Percentiles rank a stretch among this genome's conserved stretches.
phyloP scores from a whole-genome alignment of 768 basidiomycete genomes.

The Leccinum variicolor region DNA sequence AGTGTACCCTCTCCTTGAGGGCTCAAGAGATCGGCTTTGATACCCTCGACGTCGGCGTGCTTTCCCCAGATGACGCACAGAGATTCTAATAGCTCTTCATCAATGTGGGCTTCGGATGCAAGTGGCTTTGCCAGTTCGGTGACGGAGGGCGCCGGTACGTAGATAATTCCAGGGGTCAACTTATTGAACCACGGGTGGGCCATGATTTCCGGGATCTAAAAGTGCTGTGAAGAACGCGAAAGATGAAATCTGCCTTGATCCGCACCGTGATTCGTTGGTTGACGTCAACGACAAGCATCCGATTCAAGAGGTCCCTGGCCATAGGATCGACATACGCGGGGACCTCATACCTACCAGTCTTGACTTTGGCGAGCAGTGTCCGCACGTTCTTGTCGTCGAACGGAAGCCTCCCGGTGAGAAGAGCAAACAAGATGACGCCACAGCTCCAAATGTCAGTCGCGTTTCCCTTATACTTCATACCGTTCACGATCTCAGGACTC shows the following conservation, averaged over 20 bases:
- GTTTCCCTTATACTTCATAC: slow-evolving; percentile 82
- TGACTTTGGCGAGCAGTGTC: slow-evolving; percentile 79
- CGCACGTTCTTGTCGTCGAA: slow-evolving; percentile 90
- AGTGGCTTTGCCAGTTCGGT: slow-evolving; percentile 70
- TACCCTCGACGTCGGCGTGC: slow-evolving; percentile 55
- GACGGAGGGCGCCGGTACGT: slow-evolving; percentile 56
- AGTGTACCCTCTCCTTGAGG: slow-evolving; percentile 67
- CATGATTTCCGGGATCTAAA: slow-evolving; percentile 82
- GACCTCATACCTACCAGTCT: slow-evolving; percentile 79
- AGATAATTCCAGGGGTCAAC: slow-evolving; percentile 45
- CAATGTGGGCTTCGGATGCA: slow-evolving; percentile 63
- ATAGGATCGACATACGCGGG: slow-evolving; percentile 78
- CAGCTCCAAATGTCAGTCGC: slow-evolving; percentile 97
- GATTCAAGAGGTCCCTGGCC: slow-evolving; percentile 77
- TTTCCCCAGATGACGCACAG: slow-evolving; percentile 83
- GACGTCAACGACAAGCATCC: slow-evolving; percentile 89
- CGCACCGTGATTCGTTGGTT: slow-evolving; percentile 73
- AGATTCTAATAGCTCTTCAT: slow-evolving; percentile 73
- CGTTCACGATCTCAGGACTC: slow-evolving; percentile 93
- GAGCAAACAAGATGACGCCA: slow-evolving; percentile 88
- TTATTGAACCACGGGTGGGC: slow-evolving; percentile 79
- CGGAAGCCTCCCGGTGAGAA: slow-evolving; percentile 86
- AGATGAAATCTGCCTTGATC: background rate
- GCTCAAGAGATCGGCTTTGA: slow-evolving; percentile 65
- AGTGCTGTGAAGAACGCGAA: slow-evolving; percentile 1